Conservation (phyloP, 495 filamentous ascomycete species). For the Penicillium robsamsonii region DNA sequence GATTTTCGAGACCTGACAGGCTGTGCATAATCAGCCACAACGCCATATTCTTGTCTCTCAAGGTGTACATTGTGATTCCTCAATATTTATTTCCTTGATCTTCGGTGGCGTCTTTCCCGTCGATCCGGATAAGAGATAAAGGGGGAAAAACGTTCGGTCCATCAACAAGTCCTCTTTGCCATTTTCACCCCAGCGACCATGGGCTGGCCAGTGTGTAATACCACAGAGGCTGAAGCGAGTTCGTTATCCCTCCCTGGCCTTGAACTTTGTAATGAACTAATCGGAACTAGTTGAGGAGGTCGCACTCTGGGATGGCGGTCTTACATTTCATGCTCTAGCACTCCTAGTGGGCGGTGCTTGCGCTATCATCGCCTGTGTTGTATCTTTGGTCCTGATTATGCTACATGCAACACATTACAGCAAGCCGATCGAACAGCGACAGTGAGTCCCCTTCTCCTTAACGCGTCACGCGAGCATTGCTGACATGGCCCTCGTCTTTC, state of each 20-base stretch:
- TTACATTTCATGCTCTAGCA: constrained; percentile 49
- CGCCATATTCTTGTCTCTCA: not conserved
- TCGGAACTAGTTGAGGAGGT: constrained; percentile 38
- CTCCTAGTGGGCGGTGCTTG: constrained; percentile 50
- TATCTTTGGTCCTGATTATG: constrained; percentile 60
- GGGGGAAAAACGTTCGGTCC: constrained; percentile 8
- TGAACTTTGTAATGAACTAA: constrained; percentile 14
- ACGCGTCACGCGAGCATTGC: not conserved
- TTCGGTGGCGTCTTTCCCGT: constrained; percentile 13
- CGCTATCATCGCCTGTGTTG: constrained; percentile 39
- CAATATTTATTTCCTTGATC: constrained; percentile 5
- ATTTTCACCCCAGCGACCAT: constrained; percentile 24
- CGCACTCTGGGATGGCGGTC: constrained; percentile 46
- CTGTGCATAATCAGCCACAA: not conserved
- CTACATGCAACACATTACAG: constrained; percentile 81
- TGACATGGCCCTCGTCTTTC: constrained; percentile 18
- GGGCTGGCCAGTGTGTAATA: constrained; percentile 54
- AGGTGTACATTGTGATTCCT: not conserved
- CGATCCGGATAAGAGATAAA: constrained; percentile 32
- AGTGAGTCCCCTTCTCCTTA: constrained; percentile 42
- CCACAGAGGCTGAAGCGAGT: constrained; percentile 47
- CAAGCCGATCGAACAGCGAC: constrained; percentile 77
- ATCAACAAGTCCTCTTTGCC: constrained; percentile 9
- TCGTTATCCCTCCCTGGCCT: constrained; percentile 11
- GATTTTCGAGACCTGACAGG: not conserved